These are phyloP conservation scores for Penicillium arizonense DNA, from an alignment of 495 filamentous ascomycete genomes.

Conservation along the genomic window DNA sequence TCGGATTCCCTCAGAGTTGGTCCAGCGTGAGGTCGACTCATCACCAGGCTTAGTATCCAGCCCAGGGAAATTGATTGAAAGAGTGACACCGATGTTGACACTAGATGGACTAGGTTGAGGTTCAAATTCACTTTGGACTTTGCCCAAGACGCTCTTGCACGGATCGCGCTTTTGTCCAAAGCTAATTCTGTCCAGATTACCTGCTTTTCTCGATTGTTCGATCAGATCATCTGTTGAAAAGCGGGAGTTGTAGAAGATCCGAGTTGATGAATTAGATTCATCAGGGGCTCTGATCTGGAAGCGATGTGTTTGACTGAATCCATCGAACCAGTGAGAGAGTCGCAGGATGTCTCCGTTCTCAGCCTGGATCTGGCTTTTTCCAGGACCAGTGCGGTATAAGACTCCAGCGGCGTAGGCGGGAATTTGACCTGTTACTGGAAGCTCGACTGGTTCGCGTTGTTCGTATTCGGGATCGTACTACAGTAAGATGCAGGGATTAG, in stretches of 20 bases:
- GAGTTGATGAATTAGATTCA: slow-evolving; percentile 20
- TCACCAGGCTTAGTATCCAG: slow-evolving; percentile 17
- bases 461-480: slow-evolving; percentile 55
- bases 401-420: slow-evolving; percentile 57
- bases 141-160: slow-evolving; percentile 65
- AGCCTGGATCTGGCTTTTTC: slow-evolving; percentile 54
- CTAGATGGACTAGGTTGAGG: slow-evolving; percentile 22
- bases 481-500: not conserved
- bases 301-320: slow-evolving; percentile 70
- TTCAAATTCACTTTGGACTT: slow-evolving; percentile 57
- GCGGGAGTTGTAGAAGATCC: slow-evolving; percentile 72
- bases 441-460: slow-evolving; percentile 45
- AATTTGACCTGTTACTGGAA: slow-evolving; percentile 47
- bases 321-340: slow-evolving; percentile 75
- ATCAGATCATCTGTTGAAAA: slow-evolving; percentile 56
- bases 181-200: slow-evolving; percentile 39
- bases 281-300: slow-evolving; percentile 59
- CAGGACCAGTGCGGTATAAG: slow-evolving; percentile 73
- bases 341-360: slow-evolving; percentile 54
- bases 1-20: slow-evolving; percentile 30
- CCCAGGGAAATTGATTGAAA: slow-evolving; percentile 59
- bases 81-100: slow-evolving; percentile 58
- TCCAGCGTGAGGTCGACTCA: slow-evolving; percentile 16
- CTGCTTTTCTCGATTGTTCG: slow-evolving; percentile 52
- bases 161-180: slow-evolving; percentile 69